These are phyloP conservation scores for Coprinopsis marcescibilis DNA, from an alignment of 768 basidiomycete genomes.

Conservation along the genomic window DNA sequence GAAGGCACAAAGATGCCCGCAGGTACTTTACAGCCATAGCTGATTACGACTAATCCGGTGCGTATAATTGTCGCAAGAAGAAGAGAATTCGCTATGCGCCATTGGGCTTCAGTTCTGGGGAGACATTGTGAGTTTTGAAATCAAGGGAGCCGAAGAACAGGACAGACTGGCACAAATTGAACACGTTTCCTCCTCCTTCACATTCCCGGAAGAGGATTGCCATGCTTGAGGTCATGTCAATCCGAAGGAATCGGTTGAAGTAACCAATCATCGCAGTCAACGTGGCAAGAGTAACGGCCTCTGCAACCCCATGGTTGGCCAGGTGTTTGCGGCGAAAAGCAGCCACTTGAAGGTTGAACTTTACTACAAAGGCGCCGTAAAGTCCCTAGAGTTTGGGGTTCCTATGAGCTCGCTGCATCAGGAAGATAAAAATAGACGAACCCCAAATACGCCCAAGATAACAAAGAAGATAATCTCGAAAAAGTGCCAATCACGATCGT, in stretches of 20 bases:
- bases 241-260: constrained; percentile 88
- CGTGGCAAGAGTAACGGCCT: constrained; percentile 82
- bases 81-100: constrained; percentile 91
- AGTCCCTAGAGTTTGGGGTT: constrained; percentile 57
- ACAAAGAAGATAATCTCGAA: constrained; percentile 98
- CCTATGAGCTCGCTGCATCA: constrained; percentile 6
- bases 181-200: constrained; percentile 85
- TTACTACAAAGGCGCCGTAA: constrained; percentile 95
- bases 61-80: constrained; percentile 88
- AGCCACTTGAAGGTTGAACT: constrained; percentile 93
- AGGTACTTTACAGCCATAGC: constrained; percentile 95
- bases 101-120: constrained; percentile 77
- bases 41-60: constrained; percentile 79
- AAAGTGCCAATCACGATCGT: constrained; percentile 97
- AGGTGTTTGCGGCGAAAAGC: constrained; percentile 92
- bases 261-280: constrained; percentile 91
- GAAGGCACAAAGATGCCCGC: constrained; percentile 98
- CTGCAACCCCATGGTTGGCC: constrained; percentile 74
- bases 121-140: not conserved
- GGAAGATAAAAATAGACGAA: constrained; percentile 30
- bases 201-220: constrained; percentile 94
- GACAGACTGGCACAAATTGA: constrained; percentile 90
- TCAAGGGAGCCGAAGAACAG: not conserved
- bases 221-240: constrained; percentile 98
- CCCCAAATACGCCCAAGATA: constrained; percentile 93